These are phyloP conservation scores for Penicillium cinerascens DNA, from an alignment of 495 filamentous ascomycete species.

Conservation along the genomic window DNA sequence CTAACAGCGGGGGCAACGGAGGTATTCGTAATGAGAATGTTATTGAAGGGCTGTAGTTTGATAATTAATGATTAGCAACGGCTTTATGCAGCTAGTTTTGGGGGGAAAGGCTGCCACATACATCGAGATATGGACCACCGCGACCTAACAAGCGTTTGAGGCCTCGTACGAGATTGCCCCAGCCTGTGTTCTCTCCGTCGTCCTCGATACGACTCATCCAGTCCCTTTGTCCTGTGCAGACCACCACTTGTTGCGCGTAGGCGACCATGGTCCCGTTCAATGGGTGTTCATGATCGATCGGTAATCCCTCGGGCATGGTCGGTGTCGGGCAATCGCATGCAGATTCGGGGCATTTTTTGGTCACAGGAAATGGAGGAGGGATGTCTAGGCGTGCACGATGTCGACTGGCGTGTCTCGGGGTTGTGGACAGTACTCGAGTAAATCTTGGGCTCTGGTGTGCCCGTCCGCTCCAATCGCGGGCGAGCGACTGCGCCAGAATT, in stretches of 20 bases:
- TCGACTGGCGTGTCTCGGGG: constrained; percentile 14
- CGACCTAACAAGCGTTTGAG: constrained; percentile 65
- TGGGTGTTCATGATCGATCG: constrained; percentile 67
- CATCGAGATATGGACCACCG: constrained; percentile 66
- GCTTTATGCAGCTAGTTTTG: not conserved
- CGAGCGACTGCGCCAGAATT: constrained; percentile 12
- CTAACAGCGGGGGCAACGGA: constrained; percentile 55
- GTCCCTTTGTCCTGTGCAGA: constrained; percentile 75
- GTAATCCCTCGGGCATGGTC: constrained; percentile 60
- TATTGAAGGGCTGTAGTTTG: constrained; percentile 68
- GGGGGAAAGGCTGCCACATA: constrained; percentile 39
- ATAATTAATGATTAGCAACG: not conserved
- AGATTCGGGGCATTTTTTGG: constrained; percentile 64
- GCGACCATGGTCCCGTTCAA: constrained; percentile 71
- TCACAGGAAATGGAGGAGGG: constrained; percentile 44
- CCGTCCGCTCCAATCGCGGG: constrained; percentile 17
- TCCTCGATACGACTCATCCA: constrained; percentile 74
- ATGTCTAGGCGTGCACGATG: constrained; percentile 35
- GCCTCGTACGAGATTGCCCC: constrained; percentile 63
- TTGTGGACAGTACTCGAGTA: constrained; percentile 26
- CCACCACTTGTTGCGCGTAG: constrained; percentile 79
- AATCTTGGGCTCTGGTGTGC: constrained; percentile 1
- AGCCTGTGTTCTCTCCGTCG: constrained; percentile 42
- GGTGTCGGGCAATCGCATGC: constrained; percentile 70
- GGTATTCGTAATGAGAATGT: constrained; percentile 67